Base-by-base conservation (phyloP, 2,329 filamentous ascomycete genomes). In the Monosporascus sp. region DNA sequence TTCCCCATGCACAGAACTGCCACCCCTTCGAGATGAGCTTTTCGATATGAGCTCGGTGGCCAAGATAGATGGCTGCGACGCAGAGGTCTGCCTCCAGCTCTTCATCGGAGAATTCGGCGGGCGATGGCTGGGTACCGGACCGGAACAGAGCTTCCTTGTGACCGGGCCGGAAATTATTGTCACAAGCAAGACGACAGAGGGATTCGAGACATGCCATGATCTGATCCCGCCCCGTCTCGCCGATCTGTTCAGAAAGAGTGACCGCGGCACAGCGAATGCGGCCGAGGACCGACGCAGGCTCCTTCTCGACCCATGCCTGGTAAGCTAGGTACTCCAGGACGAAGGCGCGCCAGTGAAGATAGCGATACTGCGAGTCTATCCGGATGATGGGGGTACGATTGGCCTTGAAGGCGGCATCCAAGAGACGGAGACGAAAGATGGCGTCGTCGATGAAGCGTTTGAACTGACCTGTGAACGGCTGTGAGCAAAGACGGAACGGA, bases 61-160 rank as follows among this genome's bases (percentile, higher is more conserved):
- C 50, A 19, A 59, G 53, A 19, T 53, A 54, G n/a, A 57, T 24
- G 22, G 57, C 49, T 14, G 55, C 55, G 51, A 59, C 38, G 20
- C 16, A 56, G 17, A 54, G 11, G 34, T 59, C 55, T 34, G 24
- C 47, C 22, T 54, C n/a, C 16, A 51, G 46, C 1, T 52, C 47
- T 43, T 9, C 8, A 16, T 55, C 47, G 41, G 48, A 40, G 19
- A n/a, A 52, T 40, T 38, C 20, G 3, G 48, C 4, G n/a, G n/a
- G n/a, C n/a, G n/a, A n/a, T n/a, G n/a, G n/a, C n/a, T n/a, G n/a
- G n/a, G n/a, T n/a, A n/a, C n/a, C n/a, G n/a, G n/a, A n/a, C n/a
- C n/a, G n/a, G n/a, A 8, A 5, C 34, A 48, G 37, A 17, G 36
- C 7, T 38, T 7, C 6, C n/a, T 17, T 9, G 37, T 16, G 37